Base-by-base conservation (phyloP, 768 basidiomycete genomes). In the Mycena latifolia region DNA sequence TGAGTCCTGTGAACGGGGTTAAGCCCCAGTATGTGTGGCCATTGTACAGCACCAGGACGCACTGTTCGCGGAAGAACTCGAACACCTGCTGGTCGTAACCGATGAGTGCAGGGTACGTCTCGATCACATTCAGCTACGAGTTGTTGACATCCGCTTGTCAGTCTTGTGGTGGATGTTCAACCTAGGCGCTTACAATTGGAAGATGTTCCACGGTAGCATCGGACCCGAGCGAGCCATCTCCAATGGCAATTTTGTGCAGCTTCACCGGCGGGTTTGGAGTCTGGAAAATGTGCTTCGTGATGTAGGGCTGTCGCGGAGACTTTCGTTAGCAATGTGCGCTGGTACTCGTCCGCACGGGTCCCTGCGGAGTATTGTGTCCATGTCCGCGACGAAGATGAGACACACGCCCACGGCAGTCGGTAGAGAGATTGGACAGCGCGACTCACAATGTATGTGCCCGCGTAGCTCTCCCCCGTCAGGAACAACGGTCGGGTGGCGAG, bases 381-480 rank as follows among this genome's bases (percentile, higher is more conserved):
- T 35, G 51, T 52, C 51, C 51, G 33, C 35, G 29, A 33, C 29
- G 20, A 20, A 35, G 14, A 31, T 25, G 25, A 55, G 11, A 31
- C 24, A 54, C 35, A 18, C 35, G 18, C 22, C 31, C 54, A 22
- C 31, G 10, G n/a, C 50, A 52, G 51, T 35, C 17, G 33, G 46
- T n/a, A n/a, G n/a, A n/a, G n/a, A n/a, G n/a, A n/a, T n/a, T n/a
- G n/a, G n/a, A n/a, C n/a, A n/a, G n/a, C n/a, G n/a, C n/a, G n/a
- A 71, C 84, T 69, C 41, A 84, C 83, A 55, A 86, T 85, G 66
- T 85, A 86, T 39, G 77, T 78, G 20, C 87, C 87, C 2, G 87
- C 83, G 65, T 88, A 88, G 53, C 84, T 85, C 72, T 87, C 86
- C 2, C 86, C 86, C 0, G 79, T 80, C 28, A 87, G 57, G 71